Percentiles rank a stretch among this genome's conserved stretches.
Conservation (phyloP, 345 rosid species). For the Citrus australasica region DNA sequence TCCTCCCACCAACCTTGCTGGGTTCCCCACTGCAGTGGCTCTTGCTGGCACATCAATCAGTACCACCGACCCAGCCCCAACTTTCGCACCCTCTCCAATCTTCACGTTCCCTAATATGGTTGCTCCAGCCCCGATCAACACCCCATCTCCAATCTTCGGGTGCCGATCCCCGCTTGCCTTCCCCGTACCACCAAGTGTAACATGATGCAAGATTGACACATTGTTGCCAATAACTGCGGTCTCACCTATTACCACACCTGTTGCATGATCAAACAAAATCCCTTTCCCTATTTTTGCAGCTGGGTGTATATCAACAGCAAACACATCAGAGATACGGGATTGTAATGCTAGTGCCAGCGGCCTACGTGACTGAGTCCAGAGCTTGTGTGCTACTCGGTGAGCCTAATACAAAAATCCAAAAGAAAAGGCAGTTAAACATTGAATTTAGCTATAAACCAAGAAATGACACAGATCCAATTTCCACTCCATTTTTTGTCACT, state of each 20-base stretch:
- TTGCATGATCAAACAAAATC: constrained; percentile 83
- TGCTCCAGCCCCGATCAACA: constrained; percentile 91
- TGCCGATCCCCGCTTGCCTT: constrained; percentile 78
- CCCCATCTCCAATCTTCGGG: constrained; percentile 95
- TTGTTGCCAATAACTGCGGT: constrained; percentile 91
- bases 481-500: neutral
- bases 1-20: constrained; percentile 90
- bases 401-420: constrained; percentile 42
- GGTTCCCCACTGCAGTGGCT: constrained; percentile 91
- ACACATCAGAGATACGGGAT: constrained; percentile 89
- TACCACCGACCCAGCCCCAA: constrained; percentile 93
- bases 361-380: constrained; percentile 72
- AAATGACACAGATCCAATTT: neutral
- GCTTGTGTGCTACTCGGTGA: constrained; percentile 83
- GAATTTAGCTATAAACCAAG: neutral
- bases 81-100: constrained; percentile 88
- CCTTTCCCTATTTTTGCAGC: constrained; percentile 94
- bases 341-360: constrained; percentile 90
- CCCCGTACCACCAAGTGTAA: constrained; percentile 92
- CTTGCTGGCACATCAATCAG: constrained; percentile 71
- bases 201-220: constrained; percentile 89
- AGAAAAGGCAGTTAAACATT: neutral
- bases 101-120: constrained; percentile 79
- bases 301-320: constrained; percentile 93
- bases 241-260: constrained; percentile 89